phyloP scores from a whole-genome alignment of 176 grass and related monocot species.

The Avena eriantha region DNA sequence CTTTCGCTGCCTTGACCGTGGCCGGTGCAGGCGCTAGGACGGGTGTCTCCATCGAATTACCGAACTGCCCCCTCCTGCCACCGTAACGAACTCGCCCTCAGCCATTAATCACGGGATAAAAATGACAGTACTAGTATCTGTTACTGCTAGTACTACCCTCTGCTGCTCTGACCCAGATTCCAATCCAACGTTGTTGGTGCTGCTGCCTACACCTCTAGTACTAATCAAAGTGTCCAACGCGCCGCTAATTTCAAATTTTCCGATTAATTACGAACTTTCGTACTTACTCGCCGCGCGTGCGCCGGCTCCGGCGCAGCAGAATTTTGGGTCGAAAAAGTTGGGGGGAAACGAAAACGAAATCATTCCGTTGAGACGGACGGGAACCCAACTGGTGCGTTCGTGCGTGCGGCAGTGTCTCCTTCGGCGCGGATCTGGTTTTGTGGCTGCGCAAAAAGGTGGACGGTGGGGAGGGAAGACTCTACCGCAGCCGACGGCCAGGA shows the following conservation, averaged over 20 bases:
- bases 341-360: not conserved
- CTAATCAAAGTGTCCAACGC: not conserved
- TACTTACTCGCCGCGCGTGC: slow-evolving; percentile 9
- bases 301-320: not conserved
- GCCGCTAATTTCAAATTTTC: not conserved
- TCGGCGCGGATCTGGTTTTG: not conserved
- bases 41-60: not conserved
- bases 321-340: not conserved
- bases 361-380: not conserved
- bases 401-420: too few species aligned
- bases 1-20: slow-evolving; percentile 49
- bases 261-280: slow-evolving; percentile 17
- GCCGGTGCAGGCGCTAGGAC: slow-evolving; percentile 35
- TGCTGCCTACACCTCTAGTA: not conserved
- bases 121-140: not conserved
- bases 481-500: not conserved
- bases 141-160: too few species aligned
- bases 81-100: slow-evolving; percentile 38
- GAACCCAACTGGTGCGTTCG: not conserved
- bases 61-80: not conserved
- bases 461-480: not conserved
- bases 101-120: not conserved
- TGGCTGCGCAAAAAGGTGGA: not conserved
- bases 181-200: not conserved
- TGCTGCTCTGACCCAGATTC: not conserved